Evolutionary conservation across 768 basidiomycete genomes (phyloP).

Genomic region (Naganishia randhawae): DNA sequence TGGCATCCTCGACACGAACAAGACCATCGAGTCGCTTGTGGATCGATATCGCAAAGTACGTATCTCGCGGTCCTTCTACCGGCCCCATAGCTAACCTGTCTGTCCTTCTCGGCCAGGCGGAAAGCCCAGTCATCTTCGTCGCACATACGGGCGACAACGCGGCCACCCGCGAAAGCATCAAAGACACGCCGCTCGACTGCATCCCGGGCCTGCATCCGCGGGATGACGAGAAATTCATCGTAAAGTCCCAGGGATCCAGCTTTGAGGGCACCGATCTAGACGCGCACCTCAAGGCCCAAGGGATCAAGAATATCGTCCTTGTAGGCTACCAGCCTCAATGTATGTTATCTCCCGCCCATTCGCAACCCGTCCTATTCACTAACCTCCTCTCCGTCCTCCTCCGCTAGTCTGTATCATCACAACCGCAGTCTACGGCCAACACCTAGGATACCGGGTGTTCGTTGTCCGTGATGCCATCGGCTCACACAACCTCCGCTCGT

Average conservation of each 20-base stretch:
- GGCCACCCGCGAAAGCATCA: slow-evolving; percentile 8
- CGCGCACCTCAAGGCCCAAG: slow-evolving; percentile 15
- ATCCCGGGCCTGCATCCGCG: neutral
- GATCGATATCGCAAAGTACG: slow-evolving; percentile 10
- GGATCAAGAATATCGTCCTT: slow-evolving; percentile 13
- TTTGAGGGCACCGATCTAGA: slow-evolving; percentile 11
- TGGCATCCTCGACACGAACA: slow-evolving; percentile 3
- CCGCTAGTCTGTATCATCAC: slow-evolving; percentile 22
- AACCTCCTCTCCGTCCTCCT: neutral
- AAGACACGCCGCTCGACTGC: slow-evolving; percentile 1
- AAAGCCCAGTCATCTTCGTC: neutral
- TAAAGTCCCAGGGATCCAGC: slow-evolving; percentile 16
- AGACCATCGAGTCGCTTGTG: neutral
- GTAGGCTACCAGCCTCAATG: slow-evolving; percentile 20
- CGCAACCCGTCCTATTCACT: neutral
- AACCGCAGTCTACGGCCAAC: slow-evolving; percentile 12
- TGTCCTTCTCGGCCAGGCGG: neutral
- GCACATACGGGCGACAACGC: slow-evolving; percentile 13
- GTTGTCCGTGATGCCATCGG: slow-evolving; percentile 17
- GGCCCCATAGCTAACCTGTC: neutral
- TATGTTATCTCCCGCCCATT: neutral
- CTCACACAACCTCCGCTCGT: slow-evolving; percentile 10
- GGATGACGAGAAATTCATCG: slow-evolving; percentile 10
- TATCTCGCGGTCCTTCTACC: neutral
- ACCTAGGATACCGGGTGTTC: slow-evolving; percentile 22